Base-by-base conservation (phyloP, 352 stramenopile genomes). In the Globisporangium spiculum region DNA sequence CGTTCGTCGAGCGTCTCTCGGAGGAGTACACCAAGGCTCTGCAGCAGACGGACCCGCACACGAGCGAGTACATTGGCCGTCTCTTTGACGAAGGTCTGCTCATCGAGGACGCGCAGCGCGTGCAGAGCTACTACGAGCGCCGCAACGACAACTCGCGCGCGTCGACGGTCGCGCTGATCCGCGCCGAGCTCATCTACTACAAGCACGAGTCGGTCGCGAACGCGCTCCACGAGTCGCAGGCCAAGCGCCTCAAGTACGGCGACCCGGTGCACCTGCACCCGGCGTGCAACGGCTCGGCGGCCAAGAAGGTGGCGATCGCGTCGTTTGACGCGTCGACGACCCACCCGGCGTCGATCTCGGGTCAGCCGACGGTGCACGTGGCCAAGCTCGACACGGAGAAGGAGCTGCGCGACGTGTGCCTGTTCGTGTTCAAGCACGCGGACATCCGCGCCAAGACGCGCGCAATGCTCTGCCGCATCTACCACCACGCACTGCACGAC, bases 381-480 rank as follows among this genome's bases (percentile, higher is more conserved):
- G 68, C 66, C 34, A 61, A 76, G 36, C 52, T 93, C n/a, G 80
- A 93, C 68, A 76, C 84, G 10, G 87, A 93, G 75, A 95, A 92
- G 80, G 77, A 93, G 67, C 76, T 99, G 4, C 79, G 81, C 22
- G 83, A 97, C 32, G 83, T 98, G 48, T 98, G 92, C 74, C 83
- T 89, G 55, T 98, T 93, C 66, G 90, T 98, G 71, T 98, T 98
- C 80, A 88, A 97, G 69, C 77, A 98, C 77, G 94, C 91, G 30
- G 93, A 96, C 61, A 97, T 98, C 74, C 82, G 89, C 32, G 81
- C 86, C 71, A 98, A 98, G 80, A 98, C 94, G 38, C 88, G 96
- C 41, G 97, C 98, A n/a, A 98, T 99, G 85, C 92, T 99, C 14
- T 99, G 96, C 83, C 96, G 98, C 73, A 98, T 99, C 65, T 99